Conservation (phyloP, 495 filamentous ascomycete species). For the Venustampulla echinocandica region DNA sequence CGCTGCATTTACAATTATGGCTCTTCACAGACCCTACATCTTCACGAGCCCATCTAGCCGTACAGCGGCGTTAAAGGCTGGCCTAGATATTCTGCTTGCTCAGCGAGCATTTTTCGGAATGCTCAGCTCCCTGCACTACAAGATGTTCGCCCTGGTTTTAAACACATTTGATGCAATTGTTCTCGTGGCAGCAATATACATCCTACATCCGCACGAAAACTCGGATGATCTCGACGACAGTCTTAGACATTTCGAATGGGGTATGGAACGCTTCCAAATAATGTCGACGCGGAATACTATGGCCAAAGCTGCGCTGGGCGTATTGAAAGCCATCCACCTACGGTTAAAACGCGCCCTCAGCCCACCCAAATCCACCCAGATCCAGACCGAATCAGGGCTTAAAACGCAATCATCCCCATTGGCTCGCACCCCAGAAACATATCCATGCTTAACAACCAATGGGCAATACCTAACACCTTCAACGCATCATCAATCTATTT, state of each 20-base stretch:
- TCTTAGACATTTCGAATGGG: constrained; percentile 45
- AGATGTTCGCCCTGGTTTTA: constrained; percentile 46
- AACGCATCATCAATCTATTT: too few relatives aligned
- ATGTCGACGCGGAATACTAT: constrained; percentile 42
- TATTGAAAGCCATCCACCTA: constrained; percentile 38
- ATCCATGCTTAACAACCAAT: neutral
- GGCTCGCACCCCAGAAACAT: neutral
- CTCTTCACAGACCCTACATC: constrained; percentile 54
- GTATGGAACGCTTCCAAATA: constrained; percentile 41
- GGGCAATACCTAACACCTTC: neutral
- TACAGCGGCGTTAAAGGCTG: constrained; percentile 44
- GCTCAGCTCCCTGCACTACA: constrained; percentile 43
- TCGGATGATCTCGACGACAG: constrained; percentile 31
- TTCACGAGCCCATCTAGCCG: constrained; percentile 46
- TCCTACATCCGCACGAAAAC: constrained; percentile 43
- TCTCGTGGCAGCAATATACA: constrained; percentile 49
- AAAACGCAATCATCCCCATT: neutral
- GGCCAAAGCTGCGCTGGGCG: constrained; percentile 43
- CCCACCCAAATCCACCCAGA: neutral
- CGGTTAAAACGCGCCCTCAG: constrained; percentile 37
- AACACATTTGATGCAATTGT: constrained; percentile 56
- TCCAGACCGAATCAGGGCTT: neutral
- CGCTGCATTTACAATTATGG: constrained; percentile 45
- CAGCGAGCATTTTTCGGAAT: constrained; percentile 42
- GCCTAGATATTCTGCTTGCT: constrained; percentile 44